A percentile compares a stretch with the other conserved stretches of the same genome.
phyloP scores from a whole-genome alignment of 2,329 filamentous ascomycete species.

The Chaetomiaceae sp. region DNA sequence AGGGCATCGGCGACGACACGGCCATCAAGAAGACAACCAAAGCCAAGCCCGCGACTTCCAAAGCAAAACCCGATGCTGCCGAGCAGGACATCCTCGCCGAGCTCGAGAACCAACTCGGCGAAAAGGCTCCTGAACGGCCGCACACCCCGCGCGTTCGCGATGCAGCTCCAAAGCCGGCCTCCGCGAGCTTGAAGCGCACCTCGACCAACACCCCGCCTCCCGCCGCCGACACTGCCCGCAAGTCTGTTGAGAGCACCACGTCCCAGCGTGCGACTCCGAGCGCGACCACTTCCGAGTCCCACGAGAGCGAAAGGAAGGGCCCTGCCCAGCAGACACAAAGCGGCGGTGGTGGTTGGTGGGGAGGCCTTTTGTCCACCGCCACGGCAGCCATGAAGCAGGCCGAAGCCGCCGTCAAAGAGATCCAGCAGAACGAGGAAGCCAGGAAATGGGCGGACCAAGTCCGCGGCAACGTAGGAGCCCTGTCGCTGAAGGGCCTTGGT shows the following conservation, averaged over 20 bases:
- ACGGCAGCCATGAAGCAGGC: slow-evolving; percentile 87
- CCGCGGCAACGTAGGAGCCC: slow-evolving; percentile 79
- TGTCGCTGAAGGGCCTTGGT: slow-evolving; percentile 72
- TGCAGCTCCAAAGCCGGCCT: slow-evolving; percentile 40
- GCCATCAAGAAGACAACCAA: slow-evolving; percentile 45
- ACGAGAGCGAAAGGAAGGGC: slow-evolving; percentile 52
- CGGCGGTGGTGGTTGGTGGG: slow-evolving; percentile 67
- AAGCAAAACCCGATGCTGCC: slow-evolving; percentile 37
- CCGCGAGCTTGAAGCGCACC: slow-evolving; percentile 43
- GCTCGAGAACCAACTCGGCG: slow-evolving; percentile 71
- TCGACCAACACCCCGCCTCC: slow-evolving; percentile 47
- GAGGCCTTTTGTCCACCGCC: slow-evolving; percentile 77
- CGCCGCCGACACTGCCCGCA: slow-evolving; percentile 50
- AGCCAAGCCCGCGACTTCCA: slow-evolving; percentile 45
- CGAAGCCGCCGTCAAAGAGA: slow-evolving; percentile 87
- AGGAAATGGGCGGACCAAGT: slow-evolving; percentile 96
- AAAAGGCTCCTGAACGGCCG: slow-evolving; percentile 68
- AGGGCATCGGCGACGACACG: slow-evolving; percentile 53
- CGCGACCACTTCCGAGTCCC: slow-evolving; percentile 58
- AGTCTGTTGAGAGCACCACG: slow-evolving; percentile 72
- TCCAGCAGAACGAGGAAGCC: slow-evolving; percentile 93
- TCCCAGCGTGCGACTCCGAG: slow-evolving; percentile 69
- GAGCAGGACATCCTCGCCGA: slow-evolving; percentile 72
- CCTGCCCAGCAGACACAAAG: slow-evolving; percentile 41
- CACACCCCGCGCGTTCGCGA: slow-evolving; percentile 73